Base-by-base conservation (phyloP, 768 basidiomycete genomes). In the Pluteus cervinus region DNA sequence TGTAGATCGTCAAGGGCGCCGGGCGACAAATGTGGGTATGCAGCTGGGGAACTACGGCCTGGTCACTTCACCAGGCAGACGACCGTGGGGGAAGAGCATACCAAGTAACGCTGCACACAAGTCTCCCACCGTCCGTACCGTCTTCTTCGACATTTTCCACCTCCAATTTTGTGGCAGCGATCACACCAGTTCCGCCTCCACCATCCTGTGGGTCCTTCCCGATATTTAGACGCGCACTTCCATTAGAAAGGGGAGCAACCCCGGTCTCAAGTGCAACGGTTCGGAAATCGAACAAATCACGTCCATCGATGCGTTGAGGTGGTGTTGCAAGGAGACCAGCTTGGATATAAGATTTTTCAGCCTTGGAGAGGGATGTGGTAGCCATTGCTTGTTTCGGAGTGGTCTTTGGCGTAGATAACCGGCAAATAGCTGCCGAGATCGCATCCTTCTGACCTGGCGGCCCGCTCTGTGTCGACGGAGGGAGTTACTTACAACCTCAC, bases 101-200 rank as follows among this genome's bases (percentile, higher is more conserved):
- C 88, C 88, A 91, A 43, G 77, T 74, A 16, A 90, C 87, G 7
- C 69, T 68, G 54, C 84, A 86, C 1, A 68, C 62, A 10, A 92
- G 55, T 33, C 76, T 62, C 10, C 82, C 86, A 0, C 75, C 77
- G 16, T 77, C 74, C 7, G 68, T 63, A 0, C 70, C 71, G 1
- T 60, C 65, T 7, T 54, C 58, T 15, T 63, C 65, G 7, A 79
- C 55, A 31, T 66, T 65, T 50, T 84, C 83, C 1, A 92, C 85
- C 49, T 92, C 89, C 0, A 91, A 69, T 49, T 87, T 86, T 2
- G 76, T 68, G 0, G 86, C 87, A 1, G 83, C 87, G 17, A 90
- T 58, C 3, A 90, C 67, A 47, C 90, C 86, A 0, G 90, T 91
- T 0, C 82, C 80, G 2, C 75, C 78, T 1, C 73, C 75, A 7